Conservation (phyloP, 177 flowering plant genomes). For the Vitis hybrid region DNA sequence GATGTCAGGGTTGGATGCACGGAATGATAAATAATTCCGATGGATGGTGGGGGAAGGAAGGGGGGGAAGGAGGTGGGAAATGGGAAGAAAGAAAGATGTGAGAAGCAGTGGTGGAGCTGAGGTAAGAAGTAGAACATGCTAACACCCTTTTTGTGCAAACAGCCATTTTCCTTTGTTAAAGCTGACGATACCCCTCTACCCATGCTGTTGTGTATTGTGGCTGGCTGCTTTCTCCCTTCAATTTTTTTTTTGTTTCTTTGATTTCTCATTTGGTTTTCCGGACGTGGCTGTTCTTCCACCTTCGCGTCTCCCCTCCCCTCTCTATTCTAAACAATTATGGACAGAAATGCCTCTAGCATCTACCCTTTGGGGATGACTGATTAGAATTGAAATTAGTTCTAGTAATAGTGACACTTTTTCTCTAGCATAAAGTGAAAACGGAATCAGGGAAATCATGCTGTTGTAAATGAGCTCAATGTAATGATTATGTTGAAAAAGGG, state of each 20-base stretch:
- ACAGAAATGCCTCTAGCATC: too few species aligned
- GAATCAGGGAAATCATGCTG: not conserved
- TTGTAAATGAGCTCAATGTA: not conserved
- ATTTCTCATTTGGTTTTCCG: not conserved
- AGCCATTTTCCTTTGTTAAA: constrained; percentile 29
- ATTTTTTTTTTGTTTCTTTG: not conserved
- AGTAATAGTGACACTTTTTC: not conserved
- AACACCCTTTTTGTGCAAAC: constrained; percentile 8
- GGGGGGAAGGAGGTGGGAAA: not conserved
- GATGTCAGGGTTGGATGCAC: constrained; percentile 2
- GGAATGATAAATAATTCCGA: too few species aligned
- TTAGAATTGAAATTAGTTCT: too few species aligned
- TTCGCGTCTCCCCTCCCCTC: too few species aligned
- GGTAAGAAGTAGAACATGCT: constrained; percentile 9
- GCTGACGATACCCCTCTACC: constrained; percentile 17
- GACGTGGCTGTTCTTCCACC: constrained; percentile 9
- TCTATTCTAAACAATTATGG: too few species aligned
- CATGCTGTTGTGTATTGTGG: not conserved
- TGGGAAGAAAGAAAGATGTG: constrained; percentile 7
- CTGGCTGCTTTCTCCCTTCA: not conserved
- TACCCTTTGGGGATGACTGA: too few species aligned
- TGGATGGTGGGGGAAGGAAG: too few species aligned
- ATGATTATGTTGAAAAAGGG: too few species aligned
- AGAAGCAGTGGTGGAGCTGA: constrained; percentile 4
- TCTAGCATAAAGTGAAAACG: not conserved